Conservation (phyloP, 345 rosid species). For the Moricandia arvensis region DNA sequence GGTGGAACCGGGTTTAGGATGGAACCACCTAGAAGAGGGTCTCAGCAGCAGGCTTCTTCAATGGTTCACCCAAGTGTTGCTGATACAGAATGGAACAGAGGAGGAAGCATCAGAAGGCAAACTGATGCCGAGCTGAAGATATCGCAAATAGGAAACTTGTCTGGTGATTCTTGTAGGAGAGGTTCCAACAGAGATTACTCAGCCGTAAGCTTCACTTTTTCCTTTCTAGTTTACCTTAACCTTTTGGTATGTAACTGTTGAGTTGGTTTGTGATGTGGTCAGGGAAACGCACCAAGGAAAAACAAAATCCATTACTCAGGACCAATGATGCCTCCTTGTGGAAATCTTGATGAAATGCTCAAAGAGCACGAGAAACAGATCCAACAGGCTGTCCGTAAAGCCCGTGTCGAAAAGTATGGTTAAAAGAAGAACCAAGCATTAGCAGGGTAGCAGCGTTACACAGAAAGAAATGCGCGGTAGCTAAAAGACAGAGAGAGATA, state of each 20-base stretch:
- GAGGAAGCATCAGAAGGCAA: slow-evolving; percentile 37
- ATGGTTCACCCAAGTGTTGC: slow-evolving; percentile 54
- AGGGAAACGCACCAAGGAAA: slow-evolving; percentile 67
- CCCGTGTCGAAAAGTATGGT: slow-evolving; percentile 57
- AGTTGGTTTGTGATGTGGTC: slow-evolving; percentile 2
- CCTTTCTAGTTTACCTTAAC: background rate
- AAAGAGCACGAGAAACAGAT: slow-evolving; percentile 90
- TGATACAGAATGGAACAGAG: slow-evolving; percentile 42
- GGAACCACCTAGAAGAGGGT: slow-evolving; percentile 48
- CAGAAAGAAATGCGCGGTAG: slow-evolving; percentile 28
- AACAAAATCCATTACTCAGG: slow-evolving; percentile 87
- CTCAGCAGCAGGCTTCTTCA: slow-evolving; percentile 46
- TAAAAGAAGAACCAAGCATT: background rate
- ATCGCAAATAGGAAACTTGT: slow-evolving; percentile 34
- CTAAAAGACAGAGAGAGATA: background rate
- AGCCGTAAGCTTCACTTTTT: slow-evolving; percentile 37
- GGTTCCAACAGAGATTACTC: slow-evolving; percentile 41
- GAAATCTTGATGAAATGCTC: slow-evolving; percentile 78
- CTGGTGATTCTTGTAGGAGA: slow-evolving; percentile 37
- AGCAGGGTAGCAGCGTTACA: slow-evolving; percentile 22
- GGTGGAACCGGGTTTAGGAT: slow-evolving; percentile 56
- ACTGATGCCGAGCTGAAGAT: slow-evolving; percentile 17
- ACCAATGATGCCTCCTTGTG: slow-evolving; percentile 89
- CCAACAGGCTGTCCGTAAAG: slow-evolving; percentile 85
- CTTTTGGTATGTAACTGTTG: background rate